Conservation (phyloP, 148 eudicot genomes). For the Dysphania ambrosioides region DNA sequence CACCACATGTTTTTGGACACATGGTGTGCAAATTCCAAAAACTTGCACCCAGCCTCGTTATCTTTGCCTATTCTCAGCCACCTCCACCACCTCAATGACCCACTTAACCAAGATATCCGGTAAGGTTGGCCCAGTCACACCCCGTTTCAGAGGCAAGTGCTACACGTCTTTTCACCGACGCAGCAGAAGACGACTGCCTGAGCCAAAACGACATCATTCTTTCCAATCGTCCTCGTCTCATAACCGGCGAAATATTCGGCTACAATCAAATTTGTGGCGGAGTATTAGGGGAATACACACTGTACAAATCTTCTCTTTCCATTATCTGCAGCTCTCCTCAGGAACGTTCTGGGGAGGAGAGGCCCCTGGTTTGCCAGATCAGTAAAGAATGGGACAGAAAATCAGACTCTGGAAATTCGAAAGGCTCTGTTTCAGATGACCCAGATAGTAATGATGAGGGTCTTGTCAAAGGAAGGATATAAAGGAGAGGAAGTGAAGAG, state of each 20-base stretch:
- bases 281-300: slow-evolving; percentile 27
- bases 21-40: slow-evolving; percentile 11
- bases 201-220: slow-evolving; percentile 30
- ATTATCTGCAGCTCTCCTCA: slow-evolving; percentile 15
- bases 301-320: slow-evolving; percentile 24
- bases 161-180: slow-evolving; percentile 33
- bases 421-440: slow-evolving; percentile 24
- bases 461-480: slow-evolving; percentile 17
- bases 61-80: slow-evolving; percentile 45
- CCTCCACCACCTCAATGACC: slow-evolving; percentile 38
- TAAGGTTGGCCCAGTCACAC: slow-evolving; percentile 31
- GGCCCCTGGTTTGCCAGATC: slow-evolving; percentile 12
- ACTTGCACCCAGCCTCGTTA: slow-evolving; percentile 36
- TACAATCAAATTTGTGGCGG: slow-evolving; percentile 31
- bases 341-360: slow-evolving; percentile 29
- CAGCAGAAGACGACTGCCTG: slow-evolving; percentile 42
- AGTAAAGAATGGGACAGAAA: not conserved
- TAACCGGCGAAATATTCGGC: slow-evolving; percentile 29
- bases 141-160: slow-evolving; percentile 32
- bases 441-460: slow-evolving; percentile 24
- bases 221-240: slow-evolving; percentile 37
- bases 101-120: slow-evolving; percentile 27
- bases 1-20: slow-evolving; percentile 5
- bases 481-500: slow-evolving; percentile 19
- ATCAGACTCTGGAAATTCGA: slow-evolving; percentile 16